These are phyloP conservation scores for Xylariaceae sp. DNA, from an alignment of 2,329 filamentous ascomycete species.

Conservation along the genomic window DNA sequence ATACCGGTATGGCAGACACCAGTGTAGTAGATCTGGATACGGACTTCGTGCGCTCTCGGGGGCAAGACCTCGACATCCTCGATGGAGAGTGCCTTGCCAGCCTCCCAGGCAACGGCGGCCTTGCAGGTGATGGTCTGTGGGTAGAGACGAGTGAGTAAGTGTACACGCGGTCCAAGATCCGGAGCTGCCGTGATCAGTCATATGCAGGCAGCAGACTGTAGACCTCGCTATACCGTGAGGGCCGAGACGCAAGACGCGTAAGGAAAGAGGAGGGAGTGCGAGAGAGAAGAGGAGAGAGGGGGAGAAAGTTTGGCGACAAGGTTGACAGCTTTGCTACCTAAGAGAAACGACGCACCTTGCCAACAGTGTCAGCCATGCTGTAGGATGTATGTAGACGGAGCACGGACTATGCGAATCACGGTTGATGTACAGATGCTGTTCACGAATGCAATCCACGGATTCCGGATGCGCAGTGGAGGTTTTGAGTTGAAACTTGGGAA, in stretches of 20 bases:
- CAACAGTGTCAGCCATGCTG: constrained; percentile 47
- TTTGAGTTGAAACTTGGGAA: too few relatives aligned
- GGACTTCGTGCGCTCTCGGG: constrained; percentile 87
- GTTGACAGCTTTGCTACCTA: too few relatives aligned
- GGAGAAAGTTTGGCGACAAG: too few relatives aligned
- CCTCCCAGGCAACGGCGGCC: constrained; percentile 97
- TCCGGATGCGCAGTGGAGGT: too few relatives aligned
- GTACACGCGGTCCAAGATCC: not conserved
- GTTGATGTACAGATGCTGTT: too few relatives aligned
- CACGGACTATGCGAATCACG: not conserved
- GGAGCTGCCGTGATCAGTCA: not conserved
- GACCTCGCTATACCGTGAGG: not conserved
- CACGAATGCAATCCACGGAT: too few relatives aligned
- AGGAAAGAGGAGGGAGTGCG: not conserved
- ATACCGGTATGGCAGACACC: constrained; percentile 97
- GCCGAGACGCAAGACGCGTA: not conserved
- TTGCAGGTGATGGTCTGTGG: constrained; percentile 87
- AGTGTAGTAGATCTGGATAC: constrained; percentile 95
- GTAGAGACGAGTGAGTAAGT: constrained; percentile 8
- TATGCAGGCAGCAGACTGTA: not conserved
- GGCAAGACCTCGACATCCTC: constrained; percentile 91
- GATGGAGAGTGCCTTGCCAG: constrained; percentile 79
- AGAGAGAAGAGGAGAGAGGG: too few relatives aligned
- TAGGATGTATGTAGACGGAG: constrained; percentile 1
- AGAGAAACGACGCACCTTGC: constrained; percentile 41